A percentile compares a stretch with the other conserved stretches of the same genome.
Conservation (phyloP, 2,329 filamentous ascomycete species). For the Pseudocercospora fuligena region DNA sequence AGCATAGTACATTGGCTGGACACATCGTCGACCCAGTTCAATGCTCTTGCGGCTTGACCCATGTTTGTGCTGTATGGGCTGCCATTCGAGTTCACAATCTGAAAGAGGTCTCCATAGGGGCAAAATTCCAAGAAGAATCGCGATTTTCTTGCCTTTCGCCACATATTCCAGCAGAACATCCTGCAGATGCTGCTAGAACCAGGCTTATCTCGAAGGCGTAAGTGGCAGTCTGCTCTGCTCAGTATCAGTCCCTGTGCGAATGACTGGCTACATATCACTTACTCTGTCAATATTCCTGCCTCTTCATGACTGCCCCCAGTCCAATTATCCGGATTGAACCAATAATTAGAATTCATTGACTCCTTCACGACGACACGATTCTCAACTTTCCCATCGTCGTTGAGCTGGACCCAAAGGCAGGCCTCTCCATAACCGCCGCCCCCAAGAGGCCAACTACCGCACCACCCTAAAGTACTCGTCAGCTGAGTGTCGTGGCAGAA, state of each 20-base stretch:
- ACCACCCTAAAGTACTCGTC: neutral
- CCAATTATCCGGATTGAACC: neutral
- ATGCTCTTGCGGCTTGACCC: neutral
- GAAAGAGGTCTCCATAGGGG: slow-evolving; percentile 9
- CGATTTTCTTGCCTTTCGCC: neutral
- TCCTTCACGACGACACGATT: slow-evolving; percentile 19
- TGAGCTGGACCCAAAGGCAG: neutral
- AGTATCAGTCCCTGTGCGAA: neutral
- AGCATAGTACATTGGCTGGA: slow-evolving; percentile 4
- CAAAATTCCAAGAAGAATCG: slow-evolving; percentile 15
- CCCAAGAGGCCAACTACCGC: neutral
- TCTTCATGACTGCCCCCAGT: slow-evolving; percentile 5
- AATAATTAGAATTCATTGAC: neutral
- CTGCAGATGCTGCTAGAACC: neutral
- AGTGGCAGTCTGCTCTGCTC: neutral
- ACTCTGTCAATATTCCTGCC: neutral
- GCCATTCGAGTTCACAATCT: neutral
- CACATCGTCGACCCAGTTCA: neutral
- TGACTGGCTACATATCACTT: neutral
- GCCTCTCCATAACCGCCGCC: neutral
- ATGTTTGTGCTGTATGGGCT: neutral
- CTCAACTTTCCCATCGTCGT: neutral
- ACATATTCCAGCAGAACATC: slow-evolving; percentile 7
- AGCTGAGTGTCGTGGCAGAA: neutral
- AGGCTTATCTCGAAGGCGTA: slow-evolving; percentile 14